Evolutionary conservation across 345 rosid species (phyloP), one percentile per base, ranked within the genome.

Genomic region (Populus euphratica): DNA sequence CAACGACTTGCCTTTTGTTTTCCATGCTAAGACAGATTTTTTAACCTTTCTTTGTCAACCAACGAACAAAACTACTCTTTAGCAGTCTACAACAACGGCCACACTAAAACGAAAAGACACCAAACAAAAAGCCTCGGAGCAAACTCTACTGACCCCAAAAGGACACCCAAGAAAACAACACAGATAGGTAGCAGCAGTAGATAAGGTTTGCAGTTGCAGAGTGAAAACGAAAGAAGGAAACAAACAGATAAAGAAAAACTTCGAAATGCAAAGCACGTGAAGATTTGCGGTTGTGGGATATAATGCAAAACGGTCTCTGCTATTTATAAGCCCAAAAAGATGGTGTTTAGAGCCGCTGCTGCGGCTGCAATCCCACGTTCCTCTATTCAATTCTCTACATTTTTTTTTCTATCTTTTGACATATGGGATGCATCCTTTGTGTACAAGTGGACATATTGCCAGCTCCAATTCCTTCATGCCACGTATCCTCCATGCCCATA

Each of bases 261-360:
- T 20, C 41, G n/a, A 52, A 56, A 69, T 77, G 64, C 65, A 79
- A 39, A 81, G 78, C 88, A 85, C 87, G 87, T 84, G 90, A 89
- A 83, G 72, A 38, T 62, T 56, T 36, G 78, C 74, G 72, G 83
- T 49, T 69, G 73, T 74, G 63, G 76, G 80, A 41, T 49, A 16
- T 33, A 70, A 56, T 35, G 69, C 66, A 64, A 68, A 33, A 76
- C 73, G 39, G 59, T 65, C 64, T 27, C 23, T 52, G 73, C 52
- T 78, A 83, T 85, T 87, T 87, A 87, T 87, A 87, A 77, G 66
- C 83, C 81, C 80, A 69, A 85, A 74, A 81, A 73, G 56, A 39
- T 4, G 61, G 41, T 61, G 23, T 39, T 35, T 68, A 14, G 70
- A 67, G 10, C 4, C 20, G 50, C 25, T 16, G n/a, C 23, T 5